Conservation (phyloP, 2,329 filamentous ascomycete species). For the Colletotrichum gloeosporioides region DNA sequence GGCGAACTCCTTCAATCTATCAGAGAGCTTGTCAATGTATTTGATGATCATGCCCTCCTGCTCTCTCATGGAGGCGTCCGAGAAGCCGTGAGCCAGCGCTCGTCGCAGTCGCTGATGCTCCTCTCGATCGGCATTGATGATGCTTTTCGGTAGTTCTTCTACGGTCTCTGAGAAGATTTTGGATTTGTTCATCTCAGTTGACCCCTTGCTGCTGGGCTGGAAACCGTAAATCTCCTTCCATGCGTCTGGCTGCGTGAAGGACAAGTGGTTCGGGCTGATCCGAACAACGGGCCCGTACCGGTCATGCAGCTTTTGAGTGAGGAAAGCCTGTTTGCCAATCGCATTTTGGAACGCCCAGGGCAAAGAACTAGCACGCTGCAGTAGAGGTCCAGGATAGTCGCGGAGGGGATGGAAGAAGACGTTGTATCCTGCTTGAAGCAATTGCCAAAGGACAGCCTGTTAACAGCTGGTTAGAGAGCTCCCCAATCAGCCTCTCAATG, state of each 20-base stretch:
- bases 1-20: not conserved
- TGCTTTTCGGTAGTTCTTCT: not conserved
- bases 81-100: slow-evolving; percentile 34
- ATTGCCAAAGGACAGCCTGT: not conserved
- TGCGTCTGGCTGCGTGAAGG: slow-evolving; percentile 37
- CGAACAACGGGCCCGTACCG: slow-evolving; percentile 40
- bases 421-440: slow-evolving; percentile 28
- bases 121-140: slow-evolving; percentile 6
- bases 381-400: slow-evolving; percentile 32
- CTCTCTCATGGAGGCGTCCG: slow-evolving; percentile 30
- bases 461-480: not conserved
- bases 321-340: not conserved
- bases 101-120: slow-evolving; percentile 27
- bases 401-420: slow-evolving; percentile 38
- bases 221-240: slow-evolving; percentile 47
- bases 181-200: not conserved
- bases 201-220: not conserved
- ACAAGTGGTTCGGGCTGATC: slow-evolving; percentile 41
- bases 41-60: slow-evolving; percentile 32
- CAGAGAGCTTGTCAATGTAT: slow-evolving; percentile 30
- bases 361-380: slow-evolving; percentile 1
- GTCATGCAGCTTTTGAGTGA: slow-evolving; percentile 23
- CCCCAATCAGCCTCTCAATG: accelerated
- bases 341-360: not conserved
- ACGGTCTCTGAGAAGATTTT: not conserved